These are phyloP conservation scores for Alternaria ethzedia DNA, from an alignment of 2,329 filamentous ascomycete genomes.

Conservation along the genomic window DNA sequence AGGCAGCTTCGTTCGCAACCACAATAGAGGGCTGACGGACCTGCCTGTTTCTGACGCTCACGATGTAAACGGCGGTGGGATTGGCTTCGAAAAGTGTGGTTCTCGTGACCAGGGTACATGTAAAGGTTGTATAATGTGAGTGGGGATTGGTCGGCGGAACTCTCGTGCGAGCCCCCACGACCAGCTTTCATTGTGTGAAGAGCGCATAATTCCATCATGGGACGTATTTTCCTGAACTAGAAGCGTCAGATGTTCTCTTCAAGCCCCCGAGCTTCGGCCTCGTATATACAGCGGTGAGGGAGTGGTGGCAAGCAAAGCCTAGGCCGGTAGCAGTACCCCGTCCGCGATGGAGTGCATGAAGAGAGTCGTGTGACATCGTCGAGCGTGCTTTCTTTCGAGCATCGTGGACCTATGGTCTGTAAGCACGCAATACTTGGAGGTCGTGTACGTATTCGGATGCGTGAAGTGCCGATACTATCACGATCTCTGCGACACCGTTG, in stretches of 20 bases:
- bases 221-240: not conserved
- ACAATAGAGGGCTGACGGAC: not conserved
- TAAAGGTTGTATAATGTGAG: not conserved
- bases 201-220: not conserved
- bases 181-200: not conserved
- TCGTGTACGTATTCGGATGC: not conserved
- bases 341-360: not conserved
- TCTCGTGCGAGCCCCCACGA: not conserved
- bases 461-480: not conserved
- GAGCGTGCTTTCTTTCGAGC: not conserved
- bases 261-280: not conserved
- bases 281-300: not conserved
- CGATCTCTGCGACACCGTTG: not conserved
- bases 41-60: not conserved
- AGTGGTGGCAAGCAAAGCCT: not conserved
- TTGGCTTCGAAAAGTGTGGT: not conserved
- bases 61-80: not conserved
- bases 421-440: not conserved
- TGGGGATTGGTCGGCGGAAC: not conserved
- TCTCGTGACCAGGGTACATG: not conserved
- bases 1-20: constrained; percentile 1
- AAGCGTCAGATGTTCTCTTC: not conserved
- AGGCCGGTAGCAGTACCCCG: not conserved
- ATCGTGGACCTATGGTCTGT: not conserved
- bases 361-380: constrained; percentile 8